Base-by-base conservation (phyloP, 108 stramenopile genomes). In the Fragilaria crotonensis region DNA sequence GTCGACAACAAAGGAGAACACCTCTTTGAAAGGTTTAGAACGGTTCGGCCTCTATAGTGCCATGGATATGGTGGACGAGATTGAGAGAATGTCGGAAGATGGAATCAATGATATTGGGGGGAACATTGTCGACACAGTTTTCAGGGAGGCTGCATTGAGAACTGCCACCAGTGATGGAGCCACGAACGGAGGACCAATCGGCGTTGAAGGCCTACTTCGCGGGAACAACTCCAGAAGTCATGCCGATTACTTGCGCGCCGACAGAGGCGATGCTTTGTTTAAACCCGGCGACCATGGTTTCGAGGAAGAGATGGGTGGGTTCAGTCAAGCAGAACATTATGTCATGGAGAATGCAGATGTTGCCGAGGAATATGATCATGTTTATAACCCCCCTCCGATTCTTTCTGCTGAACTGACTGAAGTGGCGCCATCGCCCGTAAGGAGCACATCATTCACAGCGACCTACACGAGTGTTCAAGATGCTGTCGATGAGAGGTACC, bases 261-360 rank as follows among this genome's bases (percentile, higher is more conserved):
- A 80, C 23, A 66, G 71, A 25, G 83, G 81, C 14, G 64, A 74
- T 21, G 83, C 86, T 19, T 63, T 64, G 14, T 57, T 82, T 20
- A 48, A 52, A 19, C 52, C 71, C 30, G 85, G 83, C 11, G 82
- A 87, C 47, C 77, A 84, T 1, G 79, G 73, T 5, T 82, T 69
- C 55, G 87, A 88, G 5, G 83, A 88, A 31, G 83, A 84, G 47
- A 80, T 88, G 81, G 87, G 83, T 31, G 87, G 80, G 1, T 45
- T 50, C 23, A 84, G 76, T 45, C 87, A 88, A 60, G 57, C 73
- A 20, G 56, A 73, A 33, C 58, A 59, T 50, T 25, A 50, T 23
- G 49, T 50, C 49, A 19, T 50, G 22, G 23, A 50, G 20, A 55
- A 66, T 59, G 51, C 59, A n/a, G 60, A 46, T 33, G 52, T 27